phyloP scores from a whole-genome alignment of 768 basidiomycete species.

The Sporobolomyces phaffii region DNA sequence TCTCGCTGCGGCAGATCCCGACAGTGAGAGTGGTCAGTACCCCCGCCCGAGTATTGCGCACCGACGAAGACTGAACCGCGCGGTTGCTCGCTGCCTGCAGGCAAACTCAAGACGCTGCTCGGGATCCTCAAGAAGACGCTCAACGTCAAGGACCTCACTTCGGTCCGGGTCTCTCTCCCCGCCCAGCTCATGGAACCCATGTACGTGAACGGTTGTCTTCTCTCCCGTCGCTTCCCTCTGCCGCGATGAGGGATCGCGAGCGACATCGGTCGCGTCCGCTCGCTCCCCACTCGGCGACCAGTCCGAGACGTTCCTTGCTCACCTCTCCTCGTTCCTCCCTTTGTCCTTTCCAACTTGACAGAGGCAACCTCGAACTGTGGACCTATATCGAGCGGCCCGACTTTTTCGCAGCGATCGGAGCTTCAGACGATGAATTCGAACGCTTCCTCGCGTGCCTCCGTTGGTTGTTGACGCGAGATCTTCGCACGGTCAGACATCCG shows the following conservation, averaged over 20 bases:
- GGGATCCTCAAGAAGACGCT: constrained; percentile 39
- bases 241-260: background rate
- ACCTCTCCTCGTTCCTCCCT: no score
- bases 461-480: constrained; percentile 36
- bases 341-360: background rate
- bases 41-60: background rate
- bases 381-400: constrained; percentile 41
- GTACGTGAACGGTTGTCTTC: background rate
- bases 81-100: background rate
- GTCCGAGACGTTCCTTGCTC: background rate
- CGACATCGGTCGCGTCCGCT: no score
- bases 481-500: constrained; percentile 52
- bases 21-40: constrained; percentile 1
- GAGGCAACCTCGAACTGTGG: constrained; percentile 40
- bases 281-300: background rate
- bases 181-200: constrained; percentile 25
- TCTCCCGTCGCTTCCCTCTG: background rate
- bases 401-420: constrained; percentile 39
- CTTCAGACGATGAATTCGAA: constrained; percentile 54
- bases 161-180: constrained; percentile 36
- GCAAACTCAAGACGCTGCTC: constrained; percentile 36
- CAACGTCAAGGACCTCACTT: constrained; percentile 40
- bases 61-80: background rate
- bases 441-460: constrained; percentile 88
- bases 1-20: background rate